These are phyloP conservation scores for Candida gorgasii DNA, from an alignment of 805 yeast genomes.

Conservation along the genomic window DNA sequence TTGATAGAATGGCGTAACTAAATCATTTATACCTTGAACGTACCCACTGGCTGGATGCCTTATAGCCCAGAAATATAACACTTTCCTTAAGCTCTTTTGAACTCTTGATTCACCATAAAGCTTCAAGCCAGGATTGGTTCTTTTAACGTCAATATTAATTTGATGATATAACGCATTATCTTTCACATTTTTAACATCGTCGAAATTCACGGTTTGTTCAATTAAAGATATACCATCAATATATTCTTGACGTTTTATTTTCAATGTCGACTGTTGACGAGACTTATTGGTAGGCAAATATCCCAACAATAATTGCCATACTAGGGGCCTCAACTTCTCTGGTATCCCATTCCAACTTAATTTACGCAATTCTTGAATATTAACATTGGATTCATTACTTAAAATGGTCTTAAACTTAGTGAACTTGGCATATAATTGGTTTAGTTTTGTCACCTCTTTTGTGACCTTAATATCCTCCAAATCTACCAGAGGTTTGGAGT, in stretches of 20 bases:
- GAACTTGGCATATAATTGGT: conserved; percentile 61
- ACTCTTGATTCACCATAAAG: conserved; percentile 69
- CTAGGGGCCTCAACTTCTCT: conserved; percentile 68
- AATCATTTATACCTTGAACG: conserved; percentile 95
- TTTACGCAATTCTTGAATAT: conserved; percentile 68
- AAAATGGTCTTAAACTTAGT: conserved; percentile 67
- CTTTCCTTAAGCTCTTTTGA: conserved; percentile 76
- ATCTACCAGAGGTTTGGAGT: conserved; percentile 40
- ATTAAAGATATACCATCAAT: conserved; percentile 64
- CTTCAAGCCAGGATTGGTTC: conserved; percentile 85
- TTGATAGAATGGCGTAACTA: conserved; percentile 90
- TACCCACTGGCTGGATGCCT: conserved; percentile 98
- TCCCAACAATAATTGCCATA: conserved; percentile 90
- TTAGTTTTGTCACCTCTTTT: conserved; percentile 55
- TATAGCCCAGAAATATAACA: conserved; percentile 90
- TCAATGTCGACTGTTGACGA: conserved; percentile 67
- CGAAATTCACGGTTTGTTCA: conserved; percentile 46
- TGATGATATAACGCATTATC: conserved; percentile 81
- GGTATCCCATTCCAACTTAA: conserved; percentile 97
- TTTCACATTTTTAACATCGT: conserved; percentile 35
- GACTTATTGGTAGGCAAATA: conserved; percentile 84
- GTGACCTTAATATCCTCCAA: conserved; percentile 38
- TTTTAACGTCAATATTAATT: conserved; percentile 88
- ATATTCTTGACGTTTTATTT: conserved; percentile 85
- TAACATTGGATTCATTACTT: conserved; percentile 50